Conservation (phyloP, 1,139 yeast species). For the Saccharomyces hybrid region DNA sequence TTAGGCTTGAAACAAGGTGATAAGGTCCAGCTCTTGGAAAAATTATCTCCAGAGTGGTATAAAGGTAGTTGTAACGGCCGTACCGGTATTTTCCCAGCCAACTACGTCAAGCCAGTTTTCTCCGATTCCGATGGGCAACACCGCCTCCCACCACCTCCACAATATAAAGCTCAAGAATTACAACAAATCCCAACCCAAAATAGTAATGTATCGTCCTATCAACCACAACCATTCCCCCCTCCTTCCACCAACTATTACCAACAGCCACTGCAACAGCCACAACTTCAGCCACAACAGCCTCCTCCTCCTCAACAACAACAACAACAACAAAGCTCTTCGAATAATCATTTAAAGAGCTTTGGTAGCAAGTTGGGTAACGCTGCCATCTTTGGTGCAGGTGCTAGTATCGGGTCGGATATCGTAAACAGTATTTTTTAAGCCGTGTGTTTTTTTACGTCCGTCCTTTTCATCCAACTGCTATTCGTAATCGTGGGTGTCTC, state of each 20-base stretch:
- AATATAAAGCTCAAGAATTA: constrained; percentile 27
- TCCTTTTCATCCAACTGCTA: neutral
- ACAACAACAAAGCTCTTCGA: constrained; percentile 10
- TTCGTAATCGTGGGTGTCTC: neutral
- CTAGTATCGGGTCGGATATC: constrained; percentile 82
- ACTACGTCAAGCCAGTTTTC: constrained; percentile 56
- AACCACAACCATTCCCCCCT: constrained; percentile 12
- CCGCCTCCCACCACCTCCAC: constrained; percentile 43
- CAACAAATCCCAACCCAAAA: constrained; percentile 17
- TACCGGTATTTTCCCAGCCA: constrained; percentile 84
- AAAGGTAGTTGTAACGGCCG: constrained; percentile 56
- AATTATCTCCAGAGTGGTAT: constrained; percentile 86
- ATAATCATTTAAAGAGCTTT: constrained; percentile 44
- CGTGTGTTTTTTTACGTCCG: neutral
- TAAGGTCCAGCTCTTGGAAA: constrained; percentile 60
- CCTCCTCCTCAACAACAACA: constrained; percentile 13
- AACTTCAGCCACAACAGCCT: constrained; percentile 12
- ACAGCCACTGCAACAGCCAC: constrained; percentile 3
- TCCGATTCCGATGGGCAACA: constrained; percentile 25
- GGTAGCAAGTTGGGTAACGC: constrained; percentile 89
- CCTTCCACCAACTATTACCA: constrained; percentile 11
- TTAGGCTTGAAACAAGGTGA: constrained; percentile 59
- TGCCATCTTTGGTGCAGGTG: constrained; percentile 96
- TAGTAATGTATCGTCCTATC: constrained; percentile 12
- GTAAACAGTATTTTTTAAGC: constrained; percentile 72